Percentiles rank a stretch among this genome's conserved stretches.
Evolutionary conservation across 2,329 filamentous ascomycete species (phyloP).

Genomic region (Colletotrichum liriopes): DNA sequence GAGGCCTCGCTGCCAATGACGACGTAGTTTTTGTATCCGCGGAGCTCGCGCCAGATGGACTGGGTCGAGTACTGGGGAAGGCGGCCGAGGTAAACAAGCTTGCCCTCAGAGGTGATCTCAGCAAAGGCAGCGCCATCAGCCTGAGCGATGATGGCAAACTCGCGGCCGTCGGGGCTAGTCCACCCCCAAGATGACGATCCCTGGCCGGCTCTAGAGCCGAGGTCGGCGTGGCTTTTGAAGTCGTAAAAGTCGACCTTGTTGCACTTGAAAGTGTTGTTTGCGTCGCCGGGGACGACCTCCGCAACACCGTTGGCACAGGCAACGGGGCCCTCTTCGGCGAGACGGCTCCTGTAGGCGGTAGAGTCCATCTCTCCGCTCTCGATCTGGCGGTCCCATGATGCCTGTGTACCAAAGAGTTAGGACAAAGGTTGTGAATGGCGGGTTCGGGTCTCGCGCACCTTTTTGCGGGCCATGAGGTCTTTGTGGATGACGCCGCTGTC

Average conservation of each 20-base stretch:
- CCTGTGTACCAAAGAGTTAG: constrained; percentile 1
- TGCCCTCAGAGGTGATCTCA: constrained; percentile 59
- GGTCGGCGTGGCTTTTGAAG: constrained; percentile 66
- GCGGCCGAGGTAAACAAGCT: constrained; percentile 61
- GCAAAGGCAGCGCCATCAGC: constrained; percentile 61
- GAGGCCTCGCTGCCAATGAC: constrained; percentile 57
- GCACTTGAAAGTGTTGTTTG: constrained; percentile 44
- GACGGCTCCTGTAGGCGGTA: constrained; percentile 35
- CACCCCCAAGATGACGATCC: constrained; percentile 59
- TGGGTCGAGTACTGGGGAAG: constrained; percentile 50
- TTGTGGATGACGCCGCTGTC: constrained; percentile 44
- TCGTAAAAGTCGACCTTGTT: constrained; percentile 58
- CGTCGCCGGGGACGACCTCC: constrained; percentile 41
- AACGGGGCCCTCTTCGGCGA: constrained; percentile 39
- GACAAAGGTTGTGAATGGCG: too few species aligned
- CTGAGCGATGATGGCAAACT: constrained; percentile 45
- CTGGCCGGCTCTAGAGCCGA: constrained; percentile 57
- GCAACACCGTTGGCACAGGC: constrained; percentile 43
- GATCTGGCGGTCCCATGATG: constrained; percentile 41
- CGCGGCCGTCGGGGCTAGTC: constrained; percentile 57
- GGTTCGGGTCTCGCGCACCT: constrained; percentile 6
- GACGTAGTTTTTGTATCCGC: constrained; percentile 51
- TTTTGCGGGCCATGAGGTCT: constrained; percentile 45
- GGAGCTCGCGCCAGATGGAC: constrained; percentile 54
- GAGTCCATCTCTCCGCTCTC: constrained; percentile 42